These are phyloP conservation scores for Thielaviopsis populi DNA, from an alignment of 2,329 filamentous ascomycete genomes.

Conservation along the genomic window DNA sequence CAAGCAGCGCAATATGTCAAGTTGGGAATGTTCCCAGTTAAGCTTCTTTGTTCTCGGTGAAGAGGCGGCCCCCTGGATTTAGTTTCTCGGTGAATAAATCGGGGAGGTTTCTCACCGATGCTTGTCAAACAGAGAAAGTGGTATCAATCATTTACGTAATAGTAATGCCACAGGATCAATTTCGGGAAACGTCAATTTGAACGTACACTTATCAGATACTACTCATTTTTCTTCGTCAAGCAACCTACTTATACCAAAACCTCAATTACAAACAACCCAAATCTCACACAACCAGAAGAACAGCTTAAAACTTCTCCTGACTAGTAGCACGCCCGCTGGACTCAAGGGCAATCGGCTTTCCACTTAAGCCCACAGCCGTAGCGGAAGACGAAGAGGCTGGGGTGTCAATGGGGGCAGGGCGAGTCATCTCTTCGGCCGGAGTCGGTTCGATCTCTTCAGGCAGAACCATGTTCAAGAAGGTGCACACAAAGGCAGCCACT, in stretches of 20 bases:
- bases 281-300: background rate
- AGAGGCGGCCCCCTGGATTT: background rate
- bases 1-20: background rate
- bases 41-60: background rate
- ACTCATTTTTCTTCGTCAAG: background rate
- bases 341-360: slow-evolving; percentile 1
- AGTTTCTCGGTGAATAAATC: background rate
- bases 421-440: slow-evolving; percentile 6
- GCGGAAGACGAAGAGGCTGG: background rate
- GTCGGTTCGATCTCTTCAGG: slow-evolving; percentile 59
- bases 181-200: background rate
- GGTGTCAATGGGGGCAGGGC: background rate
- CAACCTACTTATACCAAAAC: background rate
- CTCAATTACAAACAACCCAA: background rate
- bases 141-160: slow-evolving; percentile 4
- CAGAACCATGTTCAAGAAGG: slow-evolving; percentile 59
- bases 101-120: background rate
- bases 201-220: background rate
- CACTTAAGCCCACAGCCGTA: background rate
- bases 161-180: background rate
- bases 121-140: background rate
- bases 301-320: slow-evolving; percentile 11
- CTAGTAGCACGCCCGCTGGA: background rate
- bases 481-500: slow-evolving; percentile 55
- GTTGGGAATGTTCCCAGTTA: background rate